A percentile compares a stretch with the other conserved stretches of the same genome.
Conservation (phyloP, 441 rosid species). For the Corymbia calophylla region DNA sequence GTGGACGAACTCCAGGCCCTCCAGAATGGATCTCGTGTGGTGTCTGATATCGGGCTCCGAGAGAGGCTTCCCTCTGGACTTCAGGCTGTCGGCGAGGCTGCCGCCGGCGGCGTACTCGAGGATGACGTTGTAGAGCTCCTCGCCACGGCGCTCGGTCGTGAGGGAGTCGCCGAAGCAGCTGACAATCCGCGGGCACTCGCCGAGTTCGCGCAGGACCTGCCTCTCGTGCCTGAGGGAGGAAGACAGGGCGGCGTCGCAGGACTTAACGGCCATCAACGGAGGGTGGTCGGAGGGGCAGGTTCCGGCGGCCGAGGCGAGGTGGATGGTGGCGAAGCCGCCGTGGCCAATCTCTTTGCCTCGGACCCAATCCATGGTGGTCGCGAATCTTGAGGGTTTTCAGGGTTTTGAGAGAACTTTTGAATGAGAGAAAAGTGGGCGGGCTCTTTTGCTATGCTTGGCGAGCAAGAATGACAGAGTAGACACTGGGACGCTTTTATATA, state of each 20-base stretch:
- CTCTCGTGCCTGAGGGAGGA: constrained; percentile 46
- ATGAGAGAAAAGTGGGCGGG: neutral
- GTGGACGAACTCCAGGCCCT: constrained; percentile 59
- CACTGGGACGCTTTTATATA: neutral
- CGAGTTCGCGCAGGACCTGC: neutral
- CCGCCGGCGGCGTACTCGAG: constrained; percentile 77
- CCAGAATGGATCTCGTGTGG: constrained; percentile 40
- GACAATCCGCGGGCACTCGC: neutral
- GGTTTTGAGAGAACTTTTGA: neutral
- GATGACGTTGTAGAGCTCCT: constrained; percentile 37
- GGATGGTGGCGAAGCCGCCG: constrained; percentile 59
- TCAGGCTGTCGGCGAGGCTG: constrained; percentile 41
- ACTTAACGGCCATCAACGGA: constrained; percentile 56
- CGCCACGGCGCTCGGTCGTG: constrained; percentile 34
- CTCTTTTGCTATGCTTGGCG: neutral
- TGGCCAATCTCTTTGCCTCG: constrained; percentile 62
- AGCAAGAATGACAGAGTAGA: neutral
- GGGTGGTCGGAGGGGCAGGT: constrained; percentile 5
- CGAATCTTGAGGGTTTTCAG: neutral
- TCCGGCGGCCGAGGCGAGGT: constrained; percentile 25
- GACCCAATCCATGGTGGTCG: constrained; percentile 65
- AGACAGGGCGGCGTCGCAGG: constrained; percentile 21
- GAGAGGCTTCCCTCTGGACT: constrained; percentile 31
- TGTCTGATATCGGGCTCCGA: constrained; percentile 33
- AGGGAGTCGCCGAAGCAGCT: constrained; percentile 16